Evolutionary conservation across 2,329 filamentous ascomycete genomes (phyloP).

Genomic region (Sclerotinia borealis): DNA sequence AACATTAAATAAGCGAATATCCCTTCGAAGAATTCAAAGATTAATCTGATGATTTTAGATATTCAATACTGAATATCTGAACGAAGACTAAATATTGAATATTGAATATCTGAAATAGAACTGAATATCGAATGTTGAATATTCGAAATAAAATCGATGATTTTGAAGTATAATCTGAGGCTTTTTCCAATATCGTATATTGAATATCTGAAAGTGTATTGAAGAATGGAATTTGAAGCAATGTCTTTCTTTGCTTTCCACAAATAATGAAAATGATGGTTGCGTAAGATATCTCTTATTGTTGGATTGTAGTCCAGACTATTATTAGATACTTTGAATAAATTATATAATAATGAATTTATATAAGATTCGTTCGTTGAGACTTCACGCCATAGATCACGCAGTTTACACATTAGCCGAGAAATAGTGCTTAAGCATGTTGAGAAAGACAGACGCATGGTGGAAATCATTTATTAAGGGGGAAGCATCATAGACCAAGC

Average conservation of each 20-base stretch:
- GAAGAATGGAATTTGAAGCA: not conserved
- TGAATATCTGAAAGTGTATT: not conserved
- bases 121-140: not conserved
- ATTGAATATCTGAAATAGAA: not conserved
- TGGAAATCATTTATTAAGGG: not conserved
- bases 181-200: not conserved
- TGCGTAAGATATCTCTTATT: too few species aligned
- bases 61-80: not conserved
- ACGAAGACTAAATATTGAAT: not conserved
- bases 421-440: not conserved
- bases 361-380: too few species aligned
- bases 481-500: not conserved
- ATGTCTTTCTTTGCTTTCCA: not conserved
- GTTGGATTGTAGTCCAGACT: too few species aligned
- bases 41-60: not conserved
- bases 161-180: not conserved
- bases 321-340: too few species aligned
- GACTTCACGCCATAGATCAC: not conserved
- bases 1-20: not conserved
- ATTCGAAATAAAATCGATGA: not conserved
- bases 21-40: not conserved
- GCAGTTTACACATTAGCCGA: not conserved
- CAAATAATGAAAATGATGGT: not conserved
- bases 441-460: accelerated
- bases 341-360: too few species aligned